Evolutionary conservation across 1,139 yeast species (phyloP), one percentile per base, ranked within the genome.

Genomic region (Hansenula sp.): DNA sequence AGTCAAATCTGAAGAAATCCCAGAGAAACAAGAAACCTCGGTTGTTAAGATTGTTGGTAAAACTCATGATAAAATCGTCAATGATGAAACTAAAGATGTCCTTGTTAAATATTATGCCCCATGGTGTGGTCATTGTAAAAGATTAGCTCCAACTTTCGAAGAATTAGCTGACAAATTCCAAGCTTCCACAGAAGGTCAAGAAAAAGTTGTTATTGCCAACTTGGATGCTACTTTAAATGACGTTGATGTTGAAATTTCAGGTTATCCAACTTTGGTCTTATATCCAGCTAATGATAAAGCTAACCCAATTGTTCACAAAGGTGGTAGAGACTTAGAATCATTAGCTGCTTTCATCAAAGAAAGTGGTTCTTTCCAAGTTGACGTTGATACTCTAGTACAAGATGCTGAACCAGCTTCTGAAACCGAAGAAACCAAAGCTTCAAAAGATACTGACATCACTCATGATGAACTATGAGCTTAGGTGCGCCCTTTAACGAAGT

Each of bases 91-190:
- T 47, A 89, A 88, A 75, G 98, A 93, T 66, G 91, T 93, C 43
- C 73, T 93, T 55, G 91, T 93, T 55, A 89, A 91, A 74, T 91
- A 87, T 72, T 93, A 88, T 63, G 99, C 99, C 46, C 96, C 96
- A 70, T 93, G 99, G 99, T 91, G 99, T 74, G 97, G 98, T 41
- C 98, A 91, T 76, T 91, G 99, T 78, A 91, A 91, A 78, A 88
- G 79, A 69, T 77, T 91, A 68, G 96, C 96, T 47, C 99, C 99
- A 62, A 76, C 74, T 48, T 93, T 84, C 74, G 96, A 87, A 63
- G 94, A 89, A 65, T 78, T 93, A 57, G 97, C 90, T 46, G 81
- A 71, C 43, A 63, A 85, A 47, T 85, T 73, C 66, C 73, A 71
- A 46, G 69, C 76, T 43, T 78, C 77, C 55, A 60, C 62, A 24